Evolutionary conservation across 2,329 filamentous ascomycete species (phyloP), one percentile per base, ranked within the genome.

Genomic region (Aurifilum marmelostoma): DNA sequence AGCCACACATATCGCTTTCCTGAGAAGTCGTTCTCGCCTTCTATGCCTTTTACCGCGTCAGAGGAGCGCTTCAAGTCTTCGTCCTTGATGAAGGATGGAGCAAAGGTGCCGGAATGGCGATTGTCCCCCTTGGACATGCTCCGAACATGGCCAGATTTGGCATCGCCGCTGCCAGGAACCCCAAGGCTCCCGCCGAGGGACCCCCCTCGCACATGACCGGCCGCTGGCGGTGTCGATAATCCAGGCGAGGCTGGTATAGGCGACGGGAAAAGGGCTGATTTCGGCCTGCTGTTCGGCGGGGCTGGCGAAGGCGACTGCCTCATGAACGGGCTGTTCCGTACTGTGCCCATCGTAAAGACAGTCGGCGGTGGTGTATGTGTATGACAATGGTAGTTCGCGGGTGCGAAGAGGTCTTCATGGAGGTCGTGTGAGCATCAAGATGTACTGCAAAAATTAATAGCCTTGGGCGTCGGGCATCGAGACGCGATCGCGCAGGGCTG

Each of bases 1-100:
- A 99, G 84, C 97, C 96, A 99, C 73, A 99, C 94, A 83, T 98
- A 99, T 83, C 96, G 89, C 83, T 97, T 98, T 68, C 96, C 97
- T 0, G 96, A 99, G 79, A 99, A 98, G 84, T 99, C 96, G 79
- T 97, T 98, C 77, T 97, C 95, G 72, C 96, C 96, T 80, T 99
- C 97, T 70, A 97, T 94, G 24, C 93, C 92, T 63, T 84, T 84
- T 21, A 91, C 86, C 14, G 83, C 76, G 72, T 89, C 88, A 65
- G 84, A 79, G 43, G 80, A 83, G 47, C 83, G 80, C 73, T 89
- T 86, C 79, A 92, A 83, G 73, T 94, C 92, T 73, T 97, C 94
- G 0, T 90, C 88, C 79, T 95, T 96, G 81, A 99, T 98, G 80
- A 99, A 99, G 12, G 93, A 92, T 2, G 95, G 96, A 47, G 96